Conservation (phyloP, 139 green algal species). For the Coelastrella sp. region DNA sequence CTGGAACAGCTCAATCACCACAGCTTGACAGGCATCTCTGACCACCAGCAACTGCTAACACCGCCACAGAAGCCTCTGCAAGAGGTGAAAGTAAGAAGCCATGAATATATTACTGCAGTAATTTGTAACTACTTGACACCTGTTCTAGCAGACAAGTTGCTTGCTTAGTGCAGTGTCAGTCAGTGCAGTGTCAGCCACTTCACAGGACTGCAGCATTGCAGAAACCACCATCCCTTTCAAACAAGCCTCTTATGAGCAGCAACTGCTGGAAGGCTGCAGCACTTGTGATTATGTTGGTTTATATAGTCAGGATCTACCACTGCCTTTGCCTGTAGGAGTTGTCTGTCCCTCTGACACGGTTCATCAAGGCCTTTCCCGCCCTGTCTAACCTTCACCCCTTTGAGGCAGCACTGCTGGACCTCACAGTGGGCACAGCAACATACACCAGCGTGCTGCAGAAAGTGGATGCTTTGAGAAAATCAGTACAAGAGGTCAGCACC, state of each 20-base stretch:
- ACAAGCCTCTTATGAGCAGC: background rate
- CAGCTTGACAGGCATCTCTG: too few species aligned
- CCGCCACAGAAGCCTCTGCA: too few species aligned
- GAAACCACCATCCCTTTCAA: background rate
- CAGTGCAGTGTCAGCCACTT: too few species aligned
- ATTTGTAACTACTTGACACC: too few species aligned
- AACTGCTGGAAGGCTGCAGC: background rate
- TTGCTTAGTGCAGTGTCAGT: too few species aligned
- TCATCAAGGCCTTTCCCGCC: conserved; percentile 80
- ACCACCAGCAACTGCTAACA: too few species aligned
- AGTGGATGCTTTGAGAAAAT: conserved; percentile 70
- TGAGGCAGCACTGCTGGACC: conserved; percentile 89
- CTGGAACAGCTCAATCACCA: too few species aligned
- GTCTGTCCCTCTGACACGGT: conserved; percentile 69
- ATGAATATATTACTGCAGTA: too few species aligned
- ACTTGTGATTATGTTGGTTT: background rate
- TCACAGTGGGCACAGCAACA: conserved; percentile 80
- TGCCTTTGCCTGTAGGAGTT: conserved; percentile 63
- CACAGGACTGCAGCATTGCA: too few species aligned
- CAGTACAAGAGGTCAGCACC: conserved; percentile 60
- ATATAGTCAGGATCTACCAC: background rate
- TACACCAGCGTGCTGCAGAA: conserved; percentile 75
- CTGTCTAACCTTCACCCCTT: conserved; percentile 86
- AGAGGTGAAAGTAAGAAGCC: too few species aligned
- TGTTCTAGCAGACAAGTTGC: too few species aligned